Evolutionary conservation across 176 grass and related monocot genomes (phyloP), one percentile per base, ranked within the genome.

Genomic region (Thinopyrum elongatum): DNA sequence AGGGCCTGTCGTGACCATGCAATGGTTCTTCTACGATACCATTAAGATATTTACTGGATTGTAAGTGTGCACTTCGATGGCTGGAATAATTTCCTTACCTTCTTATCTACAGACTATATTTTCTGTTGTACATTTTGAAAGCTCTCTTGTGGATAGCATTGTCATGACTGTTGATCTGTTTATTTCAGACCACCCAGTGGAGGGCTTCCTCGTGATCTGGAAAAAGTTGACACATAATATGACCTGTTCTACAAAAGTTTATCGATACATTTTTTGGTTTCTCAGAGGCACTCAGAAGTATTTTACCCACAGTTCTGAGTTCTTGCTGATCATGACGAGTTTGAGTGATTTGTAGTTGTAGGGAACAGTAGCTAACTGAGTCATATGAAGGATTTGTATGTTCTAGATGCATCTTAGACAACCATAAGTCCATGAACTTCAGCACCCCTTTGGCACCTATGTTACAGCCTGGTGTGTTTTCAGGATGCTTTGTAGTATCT

Each of bases 1-100:
- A 51, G 97, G 97, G 64, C 97, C 94, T 0, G 92, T 99, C 64
- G 82, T 96, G 85, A 96, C 90, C 35, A 88, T 99, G 94, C 97
- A 99, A 74, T 99, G 94, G 97, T 96, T 99, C 90, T 94, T 94
- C 76, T 99, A 99, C 27, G 94, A 99, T 73, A 91, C 86, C 34
- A 99, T 94, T 83, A 99, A 99, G 86, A 74, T 96, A 84, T 83
- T 95, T 41, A 94, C 88, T 80, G 90, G 97, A 86, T 82, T 96
- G 97, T 99, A 93, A 94, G 97, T 95, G 64, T 89, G 25, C 29
- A 41, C 14, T 70, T 25, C 59, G 22, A 76, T 59, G 53, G 14
- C 23, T 33, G 19, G 4, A 35, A 31, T 21, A 41, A 14, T 76
- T 38, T 47, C 27, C 26, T 72, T 74, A 4, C 61, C 83, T 80